Evolutionary conservation across 805 yeast genomes (phyloP).

Genomic region (Wickerhamiella sergipiensis): DNA sequence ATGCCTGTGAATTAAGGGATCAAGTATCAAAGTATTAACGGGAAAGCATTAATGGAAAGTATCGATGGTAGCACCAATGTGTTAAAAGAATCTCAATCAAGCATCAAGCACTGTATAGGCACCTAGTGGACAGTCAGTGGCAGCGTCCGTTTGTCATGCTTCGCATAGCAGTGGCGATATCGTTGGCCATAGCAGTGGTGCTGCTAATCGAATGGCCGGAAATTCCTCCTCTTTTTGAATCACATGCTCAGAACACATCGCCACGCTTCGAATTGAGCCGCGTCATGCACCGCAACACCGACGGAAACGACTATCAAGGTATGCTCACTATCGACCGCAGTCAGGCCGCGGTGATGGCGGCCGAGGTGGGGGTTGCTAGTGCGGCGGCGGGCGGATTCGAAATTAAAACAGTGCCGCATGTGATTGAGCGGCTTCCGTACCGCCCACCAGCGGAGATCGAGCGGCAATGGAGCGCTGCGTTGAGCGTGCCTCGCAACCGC

Average conservation of each 20-base stretch:
- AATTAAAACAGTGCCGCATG: not conserved
- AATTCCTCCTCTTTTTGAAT: not conserved
- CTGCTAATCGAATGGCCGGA: not conserved
- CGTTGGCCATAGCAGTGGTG: not conserved
- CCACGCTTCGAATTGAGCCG: conserved; percentile 3
- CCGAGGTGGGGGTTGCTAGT: not conserved
- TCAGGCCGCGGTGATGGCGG: conserved; percentile 2
- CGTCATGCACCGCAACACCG: conserved; percentile 8
- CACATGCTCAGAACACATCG: not conserved
- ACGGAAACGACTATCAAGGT: conserved; percentile 3
- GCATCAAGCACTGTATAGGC: too few relatives aligned
- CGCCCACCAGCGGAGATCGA: conserved; percentile 33
- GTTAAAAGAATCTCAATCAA: too few relatives aligned
- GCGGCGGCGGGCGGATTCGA: not conserved
- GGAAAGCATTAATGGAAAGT: too few relatives aligned
- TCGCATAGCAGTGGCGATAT: not conserved
- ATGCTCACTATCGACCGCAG: not conserved
- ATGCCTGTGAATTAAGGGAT: too few relatives aligned
- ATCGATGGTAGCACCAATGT: too few relatives aligned
- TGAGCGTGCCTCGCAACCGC: conserved; percentile 8
- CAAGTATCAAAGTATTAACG: too few relatives aligned
- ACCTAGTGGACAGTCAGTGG: too few relatives aligned
- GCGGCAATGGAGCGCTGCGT: conserved; percentile 51
- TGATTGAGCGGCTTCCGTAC: conserved; percentile 6
- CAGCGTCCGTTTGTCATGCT: not conserved